phyloP scores from a whole-genome alignment of 495 filamentous ascomycete species.

The Chaetomium cochliodes region DNA sequence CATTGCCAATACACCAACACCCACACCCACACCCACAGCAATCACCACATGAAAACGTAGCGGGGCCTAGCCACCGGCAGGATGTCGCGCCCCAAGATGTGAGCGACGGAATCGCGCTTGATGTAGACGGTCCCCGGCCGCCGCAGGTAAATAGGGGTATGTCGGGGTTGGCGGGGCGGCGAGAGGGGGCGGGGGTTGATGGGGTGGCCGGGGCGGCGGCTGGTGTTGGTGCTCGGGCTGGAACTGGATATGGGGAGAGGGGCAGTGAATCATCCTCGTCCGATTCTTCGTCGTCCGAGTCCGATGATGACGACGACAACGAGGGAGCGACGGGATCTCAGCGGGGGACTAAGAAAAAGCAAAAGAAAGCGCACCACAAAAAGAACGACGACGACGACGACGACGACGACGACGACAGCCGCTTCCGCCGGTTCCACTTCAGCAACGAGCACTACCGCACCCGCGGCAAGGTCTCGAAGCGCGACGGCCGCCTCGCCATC shows the following conservation, averaged over 20 bases:
- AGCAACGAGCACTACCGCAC: conserved; percentile 64
- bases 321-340: not conserved
- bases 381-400: conserved; percentile 29
- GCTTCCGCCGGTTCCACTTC: conserved; percentile 51
- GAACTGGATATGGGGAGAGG: not conserved
- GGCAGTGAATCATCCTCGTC: conserved; percentile 2
- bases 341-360: conserved; percentile 9
- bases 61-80: not conserved
- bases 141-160: conserved; percentile 16
- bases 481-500: conserved; percentile 68
- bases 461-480: conserved; percentile 62
- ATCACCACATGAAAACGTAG: not conserved
- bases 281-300: conserved; percentile 18
- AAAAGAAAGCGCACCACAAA: conserved; percentile 15
- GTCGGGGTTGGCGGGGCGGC: conserved; percentile 25
- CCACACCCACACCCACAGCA: not conserved
- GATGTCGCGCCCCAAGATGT: not conserved
- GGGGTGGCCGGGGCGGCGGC: conserved; percentile 8
- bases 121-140: conserved; percentile 12
- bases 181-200: conserved; percentile 35
- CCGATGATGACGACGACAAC: conserved; percentile 29
- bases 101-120: not conserved
- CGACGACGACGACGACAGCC: conserved; percentile 32
- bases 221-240: no score
- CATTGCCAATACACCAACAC: no score